These are phyloP conservation scores for Eragrostis nindensis DNA, from an alignment of 176 grass and related monocot genomes.

Conservation along the genomic window DNA sequence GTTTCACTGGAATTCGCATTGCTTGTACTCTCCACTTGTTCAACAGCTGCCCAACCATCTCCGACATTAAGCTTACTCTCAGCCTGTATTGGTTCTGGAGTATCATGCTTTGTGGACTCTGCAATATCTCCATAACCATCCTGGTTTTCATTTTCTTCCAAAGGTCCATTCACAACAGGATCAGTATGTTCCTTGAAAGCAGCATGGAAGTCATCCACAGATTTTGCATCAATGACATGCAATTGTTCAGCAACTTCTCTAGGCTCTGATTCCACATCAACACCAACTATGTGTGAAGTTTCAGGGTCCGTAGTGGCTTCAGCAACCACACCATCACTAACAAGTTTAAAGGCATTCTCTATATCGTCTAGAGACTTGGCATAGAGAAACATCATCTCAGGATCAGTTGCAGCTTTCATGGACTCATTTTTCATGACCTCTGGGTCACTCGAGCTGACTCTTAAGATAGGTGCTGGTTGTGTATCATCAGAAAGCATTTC, in stretches of 20 bases:
- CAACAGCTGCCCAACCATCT: conserved; percentile 13
- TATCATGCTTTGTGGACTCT: not conserved
- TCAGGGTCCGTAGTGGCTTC: conserved; percentile 30
- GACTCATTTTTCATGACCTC: conserved; percentile 10
- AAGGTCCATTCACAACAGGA: conserved; percentile 18
- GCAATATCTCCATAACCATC: conserved; percentile 23
- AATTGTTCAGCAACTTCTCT: conserved; percentile 28
- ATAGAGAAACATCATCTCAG: conserved; percentile 56
- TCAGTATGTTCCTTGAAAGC: conserved; percentile 46
- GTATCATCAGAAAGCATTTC: conserved; percentile 23
- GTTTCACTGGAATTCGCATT: conserved; percentile 36
- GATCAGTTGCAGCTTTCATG: conserved; percentile 19
- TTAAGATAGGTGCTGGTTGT: conserved; percentile 15
- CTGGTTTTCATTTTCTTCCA: conserved; percentile 41
- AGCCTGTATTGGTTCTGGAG: conserved; percentile 1
- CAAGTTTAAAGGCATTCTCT: conserved; percentile 54
- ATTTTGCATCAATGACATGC: conserved; percentile 74
- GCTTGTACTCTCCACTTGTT: conserved; percentile 39
- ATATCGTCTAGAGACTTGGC: conserved; percentile 66
- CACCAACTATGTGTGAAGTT: conserved; percentile 7
- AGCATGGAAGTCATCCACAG: conserved; percentile 54
- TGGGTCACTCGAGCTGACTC: conserved; percentile 28
- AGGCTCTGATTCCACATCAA: conserved; percentile 29
- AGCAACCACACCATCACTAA: conserved; percentile 43
- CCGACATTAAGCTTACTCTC: conserved; percentile 2